Base-by-base conservation (phyloP, 768 basidiomycete genomes). In the Leccinum broughii region DNA sequence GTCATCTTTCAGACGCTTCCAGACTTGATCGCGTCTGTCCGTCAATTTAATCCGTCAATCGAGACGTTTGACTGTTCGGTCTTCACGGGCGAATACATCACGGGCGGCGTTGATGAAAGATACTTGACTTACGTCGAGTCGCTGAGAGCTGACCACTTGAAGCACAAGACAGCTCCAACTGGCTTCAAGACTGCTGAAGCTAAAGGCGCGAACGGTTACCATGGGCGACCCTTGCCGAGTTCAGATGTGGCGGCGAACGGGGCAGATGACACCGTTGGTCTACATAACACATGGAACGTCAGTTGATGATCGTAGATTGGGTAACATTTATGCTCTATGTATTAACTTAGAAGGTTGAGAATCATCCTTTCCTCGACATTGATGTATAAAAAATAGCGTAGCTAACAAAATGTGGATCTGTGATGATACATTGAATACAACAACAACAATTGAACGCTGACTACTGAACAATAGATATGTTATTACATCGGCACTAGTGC, bases 51-150 rank as follows among this genome's bases (percentile, higher is more conserved):
- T 72, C 83, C 88, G 0, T 71, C 75, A 15, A 90, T 99, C 70
- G 72, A 77, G 55, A 75, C 79, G 8, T 97, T 98, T 70, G 97
- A 99, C 70, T 98, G 96, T 76, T 98, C 96, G 14, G 96, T 99
- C 24, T 99, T 98, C 76, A 93, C 92, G 9, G 97, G 97, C 50
- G 87, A 97, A 72, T 99, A 99, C 72, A 85, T 98, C 54, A 99
- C 96, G 2, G 96, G 97, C 17, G 90, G 90, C 15, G 90, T 99
- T 26, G 87, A 92, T 66, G 89, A 92, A 64, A 80, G 70, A 50
- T 98, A 99, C 77, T 79, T 99, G 52, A 72, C 77, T 39, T 78
- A 85, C 61, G 69, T 99, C 44, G 93, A 98, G 73, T 78, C 76
- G 39, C 69, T 93, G 57, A 84, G 97, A 20, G 88, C 89, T 39